Evolutionary conservation across 2,329 filamentous ascomycete genomes (phyloP).

Genomic region (Graphiopsis chlorocephala): DNA sequence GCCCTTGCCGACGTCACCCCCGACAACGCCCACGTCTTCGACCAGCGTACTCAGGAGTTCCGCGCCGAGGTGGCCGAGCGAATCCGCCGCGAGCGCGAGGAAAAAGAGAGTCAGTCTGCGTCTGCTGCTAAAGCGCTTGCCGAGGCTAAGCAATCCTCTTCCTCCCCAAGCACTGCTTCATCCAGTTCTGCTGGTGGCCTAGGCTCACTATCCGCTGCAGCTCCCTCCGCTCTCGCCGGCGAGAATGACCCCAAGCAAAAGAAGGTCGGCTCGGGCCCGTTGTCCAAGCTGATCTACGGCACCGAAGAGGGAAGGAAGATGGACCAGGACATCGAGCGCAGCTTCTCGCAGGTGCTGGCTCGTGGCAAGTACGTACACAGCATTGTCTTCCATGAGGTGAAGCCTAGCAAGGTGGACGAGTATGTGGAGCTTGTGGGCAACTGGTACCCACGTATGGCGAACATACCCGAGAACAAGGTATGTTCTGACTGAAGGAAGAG

Average conservation of each 20-base stretch:
- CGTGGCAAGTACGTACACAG: slow-evolving; percentile 98
- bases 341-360: slow-evolving; percentile 91
- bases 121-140: slow-evolving; percentile 48
- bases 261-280: slow-evolving; percentile 48
- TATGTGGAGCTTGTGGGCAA: slow-evolving; percentile 84
- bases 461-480: slow-evolving; percentile 77
- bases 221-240: slow-evolving; percentile 46
- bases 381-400: slow-evolving; percentile 93
- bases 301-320: slow-evolving; percentile 93
- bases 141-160: slow-evolving; percentile 30
- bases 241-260: slow-evolving; percentile 65
- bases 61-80: slow-evolving; percentile 75
- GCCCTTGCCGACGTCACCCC: slow-evolving; percentile 81
- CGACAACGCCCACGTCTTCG: slow-evolving; percentile 71
- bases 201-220: slow-evolving; percentile 38
- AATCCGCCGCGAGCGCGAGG: slow-evolving; percentile 67
- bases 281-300: slow-evolving; percentile 91
- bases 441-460: slow-evolving; percentile 91
- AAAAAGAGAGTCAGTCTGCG: slow-evolving; percentile 78
- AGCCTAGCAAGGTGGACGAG: slow-evolving; percentile 92
- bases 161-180: slow-evolving; percentile 18
- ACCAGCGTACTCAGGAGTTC: slow-evolving; percentile 79
- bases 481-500: not conserved
- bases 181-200: slow-evolving; percentile 39
- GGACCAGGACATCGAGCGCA: slow-evolving; percentile 92